Percentiles rank a stretch among this genome's conserved stretches.
Conservation (phyloP, 257 asterid genomes). For the Solanum chmielewskii region DNA sequence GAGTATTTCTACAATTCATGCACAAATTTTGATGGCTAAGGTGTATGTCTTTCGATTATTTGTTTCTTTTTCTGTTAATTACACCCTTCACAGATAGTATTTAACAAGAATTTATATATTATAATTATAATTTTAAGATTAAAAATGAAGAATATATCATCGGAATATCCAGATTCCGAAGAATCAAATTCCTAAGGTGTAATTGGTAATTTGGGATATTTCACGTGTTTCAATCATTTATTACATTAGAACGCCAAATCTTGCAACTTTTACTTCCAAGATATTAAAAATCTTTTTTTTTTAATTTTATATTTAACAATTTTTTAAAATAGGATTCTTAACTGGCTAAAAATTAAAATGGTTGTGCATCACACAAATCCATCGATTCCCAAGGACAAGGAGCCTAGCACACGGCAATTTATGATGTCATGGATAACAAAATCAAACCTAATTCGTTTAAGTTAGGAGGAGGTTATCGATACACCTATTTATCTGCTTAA, state of each 20-base stretch:
- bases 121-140: no score
- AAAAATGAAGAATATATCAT: neutral
- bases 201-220: neutral
- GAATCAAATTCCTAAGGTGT: neutral
- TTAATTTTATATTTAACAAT: neutral
- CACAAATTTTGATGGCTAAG: neutral
- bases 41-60: neutral
- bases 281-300: neutral
- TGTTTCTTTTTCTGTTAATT: neutral
- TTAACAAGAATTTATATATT: neutral
- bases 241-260: neutral
- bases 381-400: neutral
- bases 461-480: neutral
- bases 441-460: neutral
- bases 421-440: neutral
- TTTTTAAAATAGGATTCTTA: neutral
- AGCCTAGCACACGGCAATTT: neutral
- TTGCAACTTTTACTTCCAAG: neutral
- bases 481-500: no score
- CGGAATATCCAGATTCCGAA: rapidly evolving
- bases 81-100: no score
- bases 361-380: neutral
- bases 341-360: neutral
- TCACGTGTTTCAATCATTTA: neutral
- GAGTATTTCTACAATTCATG: neutral